Base-by-base conservation (phyloP, 768 basidiomycete genomes). In the Auricularia cornea region DNA sequence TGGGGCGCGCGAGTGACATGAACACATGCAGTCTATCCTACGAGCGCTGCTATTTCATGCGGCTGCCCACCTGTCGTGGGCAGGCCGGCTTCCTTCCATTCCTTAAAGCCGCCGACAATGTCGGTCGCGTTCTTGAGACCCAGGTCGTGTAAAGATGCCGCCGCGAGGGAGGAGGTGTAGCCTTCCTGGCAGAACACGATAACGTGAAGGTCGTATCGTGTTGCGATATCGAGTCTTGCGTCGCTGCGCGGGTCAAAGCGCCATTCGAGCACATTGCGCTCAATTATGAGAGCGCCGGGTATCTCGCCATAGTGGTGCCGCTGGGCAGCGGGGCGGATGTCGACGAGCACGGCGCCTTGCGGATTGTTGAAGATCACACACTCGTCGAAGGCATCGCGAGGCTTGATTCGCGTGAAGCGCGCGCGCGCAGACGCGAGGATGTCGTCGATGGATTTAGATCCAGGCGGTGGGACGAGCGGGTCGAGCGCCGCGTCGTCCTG, bases 221-320 rank as follows among this genome's bases (percentile, higher is more conserved):
- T 85, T 28, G 84, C 90, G 66, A 91, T 84, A 1, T 81, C 74
- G 61, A 92, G 73, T 35, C 86, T 78, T 14, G 81, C 77, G 5
- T 80, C 76, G 66, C 76, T 79, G 62, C 88, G 79, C 3, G 90
- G 90, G 72, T 92, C 90, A 66, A 92, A 86, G 28, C 84, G 81
- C 88, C 89, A 90, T 71, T 92, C 90, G 61, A 92, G 79, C 4
- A 85, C 81, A 69, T 89, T 91, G 28, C 90, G 80, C 68, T 91
- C 90, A 63, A 92, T 81, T 61, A 88, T 75, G 62, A 91, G 74
- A n/a, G 89, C 81, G 0, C 90, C 88, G 8, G 78, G 78, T 62
- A 92, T 86, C 0, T 75, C 79, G 0, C 90, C 90, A 33, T 81
- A 75, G 57, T 70, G 71, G 4, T 78, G 77, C 18, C 90, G 81